Conservation (phyloP, 2,329 filamentous ascomycete species). For the Fusarium abutilonis region DNA sequence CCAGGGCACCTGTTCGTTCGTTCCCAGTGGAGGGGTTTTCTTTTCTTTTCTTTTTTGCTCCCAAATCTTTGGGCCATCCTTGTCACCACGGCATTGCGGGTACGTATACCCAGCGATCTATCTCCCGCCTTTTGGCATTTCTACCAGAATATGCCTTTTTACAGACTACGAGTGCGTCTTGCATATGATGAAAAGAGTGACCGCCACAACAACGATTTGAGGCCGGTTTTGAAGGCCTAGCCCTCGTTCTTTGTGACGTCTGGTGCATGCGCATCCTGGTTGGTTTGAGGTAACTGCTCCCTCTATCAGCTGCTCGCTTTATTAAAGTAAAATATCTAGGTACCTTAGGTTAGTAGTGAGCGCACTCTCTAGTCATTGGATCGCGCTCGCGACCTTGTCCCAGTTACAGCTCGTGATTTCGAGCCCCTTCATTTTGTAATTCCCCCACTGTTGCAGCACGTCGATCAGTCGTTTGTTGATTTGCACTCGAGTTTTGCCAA, state of each 20-base stretch:
- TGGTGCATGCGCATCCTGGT: constrained; percentile 26
- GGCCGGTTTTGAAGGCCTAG: constrained; percentile 11
- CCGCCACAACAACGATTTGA: constrained; percentile 17
- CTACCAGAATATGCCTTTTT: neutral
- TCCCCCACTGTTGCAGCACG: constrained; percentile 23
- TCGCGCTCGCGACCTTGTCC: constrained; percentile 26
- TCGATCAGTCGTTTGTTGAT: constrained; percentile 28
- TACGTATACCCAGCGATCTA: neutral
- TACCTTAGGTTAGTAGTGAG: constrained; percentile 2
- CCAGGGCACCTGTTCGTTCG: too few relatives aligned
- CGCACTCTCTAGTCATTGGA: constrained; percentile 21
- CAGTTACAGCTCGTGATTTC: constrained; percentile 43
- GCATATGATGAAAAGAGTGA: neutral
- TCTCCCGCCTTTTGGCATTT: neutral
- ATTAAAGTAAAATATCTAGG: constrained; percentile 3
- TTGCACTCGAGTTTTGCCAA: constrained; percentile 21
- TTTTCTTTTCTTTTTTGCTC: constrained; percentile 28
- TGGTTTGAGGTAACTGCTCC: constrained; percentile 13
- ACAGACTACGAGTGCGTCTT: neutral
- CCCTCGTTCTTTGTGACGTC: constrained; percentile 26
- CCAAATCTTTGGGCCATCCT: constrained; percentile 8
- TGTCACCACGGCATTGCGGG: neutral
- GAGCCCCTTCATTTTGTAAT: constrained; percentile 37
- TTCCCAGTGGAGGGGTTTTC: constrained; percentile 9
- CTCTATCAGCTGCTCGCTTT: constrained; percentile 40